Conservation (phyloP, 2,329 filamentous ascomycete genomes). For the Fusarium goolgardi region DNA sequence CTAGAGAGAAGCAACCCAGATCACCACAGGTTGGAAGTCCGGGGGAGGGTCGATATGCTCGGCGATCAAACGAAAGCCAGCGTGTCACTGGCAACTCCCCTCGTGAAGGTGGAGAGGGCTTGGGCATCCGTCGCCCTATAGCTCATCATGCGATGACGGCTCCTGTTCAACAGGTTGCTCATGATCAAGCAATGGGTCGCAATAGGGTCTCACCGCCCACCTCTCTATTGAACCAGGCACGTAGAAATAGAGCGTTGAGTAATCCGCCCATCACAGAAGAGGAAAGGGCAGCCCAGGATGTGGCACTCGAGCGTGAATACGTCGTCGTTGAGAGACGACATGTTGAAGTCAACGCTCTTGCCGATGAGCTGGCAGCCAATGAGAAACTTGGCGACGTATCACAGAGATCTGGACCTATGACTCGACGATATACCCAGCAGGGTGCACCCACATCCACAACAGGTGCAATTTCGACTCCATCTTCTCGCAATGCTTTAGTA, state of each 20-base stretch:
- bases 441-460: slow-evolving; percentile 75
- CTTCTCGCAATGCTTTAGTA: slow-evolving; percentile 80
- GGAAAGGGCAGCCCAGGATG: slow-evolving; percentile 82
- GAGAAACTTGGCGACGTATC: slow-evolving; percentile 69
- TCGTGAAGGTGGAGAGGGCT: slow-evolving; percentile 60
- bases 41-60: slow-evolving; percentile 53
- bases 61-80: slow-evolving; percentile 45
- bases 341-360: slow-evolving; percentile 96
- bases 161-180: slow-evolving; percentile 56
- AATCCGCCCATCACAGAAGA: slow-evolving; percentile 64
- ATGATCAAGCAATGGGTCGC: slow-evolving; percentile 40
- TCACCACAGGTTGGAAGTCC: slow-evolving; percentile 60
- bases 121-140: slow-evolving; percentile 63
- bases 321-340: slow-evolving; percentile 95
- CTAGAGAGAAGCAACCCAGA: slow-evolving; percentile 56
- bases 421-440: slow-evolving; percentile 82
- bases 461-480: slow-evolving; percentile 74
- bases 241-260: slow-evolving; percentile 47
- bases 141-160: slow-evolving; percentile 62
- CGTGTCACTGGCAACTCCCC: slow-evolving; percentile 56
- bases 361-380: slow-evolving; percentile 91
- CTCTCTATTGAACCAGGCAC: slow-evolving; percentile 51
- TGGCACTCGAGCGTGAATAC: slow-evolving; percentile 92
- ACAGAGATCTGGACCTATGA: slow-evolving; percentile 70
- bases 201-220: slow-evolving; percentile 45